These are phyloP conservation scores for Ogataea dorogensis DNA, from an alignment of 805 yeast genomes.

Conservation along the genomic window DNA sequence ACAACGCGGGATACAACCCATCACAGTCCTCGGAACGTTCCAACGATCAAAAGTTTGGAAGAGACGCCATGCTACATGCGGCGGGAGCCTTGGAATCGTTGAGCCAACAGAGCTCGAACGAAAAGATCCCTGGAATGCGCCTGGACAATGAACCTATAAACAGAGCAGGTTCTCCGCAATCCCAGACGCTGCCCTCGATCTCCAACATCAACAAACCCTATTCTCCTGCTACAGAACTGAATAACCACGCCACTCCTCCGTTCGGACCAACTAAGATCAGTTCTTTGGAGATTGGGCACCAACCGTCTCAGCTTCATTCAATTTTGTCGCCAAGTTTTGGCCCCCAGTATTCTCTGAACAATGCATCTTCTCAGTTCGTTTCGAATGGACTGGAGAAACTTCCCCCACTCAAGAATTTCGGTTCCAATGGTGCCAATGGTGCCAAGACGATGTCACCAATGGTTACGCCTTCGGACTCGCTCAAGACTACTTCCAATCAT, in stretches of 20 bases:
- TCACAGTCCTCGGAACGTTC: slow-evolving; percentile 38
- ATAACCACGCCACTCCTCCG: slow-evolving; percentile 25
- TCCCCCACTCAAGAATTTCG: slow-evolving; percentile 24
- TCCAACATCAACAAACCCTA: slow-evolving; percentile 27
- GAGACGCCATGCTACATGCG: slow-evolving; percentile 36
- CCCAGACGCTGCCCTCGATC: slow-evolving; percentile 29
- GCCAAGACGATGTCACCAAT: slow-evolving; percentile 14
- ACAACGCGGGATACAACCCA: slow-evolving; percentile 36
- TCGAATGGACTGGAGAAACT: slow-evolving; percentile 19
- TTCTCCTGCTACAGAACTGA: slow-evolving; percentile 34
- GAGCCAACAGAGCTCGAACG: slow-evolving; percentile 32
- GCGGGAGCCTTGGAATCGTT: slow-evolving; percentile 42
- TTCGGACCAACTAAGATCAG: slow-evolving; percentile 27
- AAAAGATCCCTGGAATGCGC: slow-evolving; percentile 34
- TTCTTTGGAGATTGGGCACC: slow-evolving; percentile 20
- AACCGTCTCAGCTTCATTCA: slow-evolving; percentile 22
- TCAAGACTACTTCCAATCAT: slow-evolving; percentile 13
- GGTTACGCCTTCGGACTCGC: slow-evolving; percentile 17
- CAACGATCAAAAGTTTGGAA: slow-evolving; percentile 28
- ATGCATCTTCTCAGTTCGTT: slow-evolving; percentile 13
- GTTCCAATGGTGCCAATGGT: slow-evolving; percentile 6
- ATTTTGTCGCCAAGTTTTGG: slow-evolving; percentile 34
- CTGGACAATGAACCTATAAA: slow-evolving; percentile 27
- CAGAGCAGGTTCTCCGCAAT: slow-evolving; percentile 16
- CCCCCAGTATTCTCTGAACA: slow-evolving; percentile 30